phyloP scores from a whole-genome alignment of 2,329 filamentous ascomycete species.

The Byssothecium circinans region DNA sequence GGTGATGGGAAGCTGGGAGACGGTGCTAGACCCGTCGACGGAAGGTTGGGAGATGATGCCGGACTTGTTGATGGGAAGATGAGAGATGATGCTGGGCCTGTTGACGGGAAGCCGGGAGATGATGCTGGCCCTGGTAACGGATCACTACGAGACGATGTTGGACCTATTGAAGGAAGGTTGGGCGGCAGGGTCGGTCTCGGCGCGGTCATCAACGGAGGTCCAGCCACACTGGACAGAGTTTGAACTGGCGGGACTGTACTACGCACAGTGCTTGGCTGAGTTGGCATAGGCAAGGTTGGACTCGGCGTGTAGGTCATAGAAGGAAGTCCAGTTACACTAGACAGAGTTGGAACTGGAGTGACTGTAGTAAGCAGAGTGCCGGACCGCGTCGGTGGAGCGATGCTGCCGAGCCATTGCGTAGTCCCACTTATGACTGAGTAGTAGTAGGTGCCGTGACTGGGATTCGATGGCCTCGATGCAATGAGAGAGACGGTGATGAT shows the following conservation, averaged over 20 bases:
- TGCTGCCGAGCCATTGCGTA: conserved; percentile 35
- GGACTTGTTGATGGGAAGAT: neutral
- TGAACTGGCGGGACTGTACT: too few relatives aligned
- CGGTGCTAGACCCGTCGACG: neutral
- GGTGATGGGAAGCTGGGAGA: too few relatives aligned
- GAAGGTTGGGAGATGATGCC: neutral
- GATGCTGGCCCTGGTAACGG: too few relatives aligned
- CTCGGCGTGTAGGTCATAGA: neutral
- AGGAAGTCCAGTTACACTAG: neutral
- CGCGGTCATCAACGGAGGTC: neutral
- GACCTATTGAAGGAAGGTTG: neutral
- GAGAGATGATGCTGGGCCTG: neutral
- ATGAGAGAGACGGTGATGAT: conserved; percentile 39
- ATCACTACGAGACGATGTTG: neutral
- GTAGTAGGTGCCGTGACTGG: conserved; percentile 35
- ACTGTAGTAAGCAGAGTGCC: conserved; percentile 6
- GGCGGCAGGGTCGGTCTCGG: neutral
- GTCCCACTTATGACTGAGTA: conserved; percentile 38
- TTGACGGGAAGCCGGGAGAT: too few relatives aligned
- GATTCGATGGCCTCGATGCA: conserved; percentile 22
- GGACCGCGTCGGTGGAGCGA: conserved; percentile 29
- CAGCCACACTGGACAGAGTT: neutral
- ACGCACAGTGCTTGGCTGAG: neutral
- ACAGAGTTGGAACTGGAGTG: neutral
- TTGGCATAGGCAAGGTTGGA: neutral